phyloP scores from a whole-genome alignment of 2,329 filamentous ascomycete genomes.

The Ophiostoma angusticollis region DNA sequence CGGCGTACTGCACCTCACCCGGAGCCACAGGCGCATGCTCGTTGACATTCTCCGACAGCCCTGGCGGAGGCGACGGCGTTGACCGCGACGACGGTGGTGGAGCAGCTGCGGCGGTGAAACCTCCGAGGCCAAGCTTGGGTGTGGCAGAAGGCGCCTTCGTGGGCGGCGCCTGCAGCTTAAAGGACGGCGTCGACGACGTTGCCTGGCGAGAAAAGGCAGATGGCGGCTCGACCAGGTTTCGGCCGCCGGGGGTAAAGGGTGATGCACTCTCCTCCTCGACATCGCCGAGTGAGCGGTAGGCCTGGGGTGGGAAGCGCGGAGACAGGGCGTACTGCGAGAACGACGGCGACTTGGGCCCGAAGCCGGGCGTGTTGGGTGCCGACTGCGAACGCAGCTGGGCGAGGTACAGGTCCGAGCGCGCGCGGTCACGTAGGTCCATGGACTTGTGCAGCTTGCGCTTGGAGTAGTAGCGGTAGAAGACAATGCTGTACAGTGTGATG shows the following conservation, averaged over 20 bases:
- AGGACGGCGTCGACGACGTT: constrained; percentile 32
- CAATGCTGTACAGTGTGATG: constrained; percentile 82
- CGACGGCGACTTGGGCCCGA: constrained; percentile 55
- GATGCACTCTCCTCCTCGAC: constrained; percentile 26
- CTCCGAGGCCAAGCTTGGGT: constrained; percentile 51
- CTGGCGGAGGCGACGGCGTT: constrained; percentile 17
- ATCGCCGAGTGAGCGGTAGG: constrained; percentile 33
- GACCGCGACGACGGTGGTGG: constrained; percentile 14
- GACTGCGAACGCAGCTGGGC: constrained; percentile 74
- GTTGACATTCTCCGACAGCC: constrained; percentile 34
- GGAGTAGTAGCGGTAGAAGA: constrained; percentile 96
- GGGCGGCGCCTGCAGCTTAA: constrained; percentile 79
- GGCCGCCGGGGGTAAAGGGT: constrained; percentile 39
- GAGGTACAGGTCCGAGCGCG: constrained; percentile 88
- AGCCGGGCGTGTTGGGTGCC: constrained; percentile 87
- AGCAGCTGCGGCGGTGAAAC: constrained; percentile 40
- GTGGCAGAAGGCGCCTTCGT: constrained; percentile 65
- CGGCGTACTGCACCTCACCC: constrained; percentile 72
- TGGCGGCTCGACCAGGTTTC: constrained; percentile 45
- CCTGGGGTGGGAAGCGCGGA: constrained; percentile 46
- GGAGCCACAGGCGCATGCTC: constrained; percentile 58
- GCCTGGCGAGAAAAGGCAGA: constrained; percentile 44
- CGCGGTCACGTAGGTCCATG: constrained; percentile 90
- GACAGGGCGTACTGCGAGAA: constrained; percentile 43
- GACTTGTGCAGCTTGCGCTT: constrained; percentile 93